phyloP scores from a whole-genome alignment of 2,329 filamentous ascomycete species.

The Aspergillus sp. region DNA sequence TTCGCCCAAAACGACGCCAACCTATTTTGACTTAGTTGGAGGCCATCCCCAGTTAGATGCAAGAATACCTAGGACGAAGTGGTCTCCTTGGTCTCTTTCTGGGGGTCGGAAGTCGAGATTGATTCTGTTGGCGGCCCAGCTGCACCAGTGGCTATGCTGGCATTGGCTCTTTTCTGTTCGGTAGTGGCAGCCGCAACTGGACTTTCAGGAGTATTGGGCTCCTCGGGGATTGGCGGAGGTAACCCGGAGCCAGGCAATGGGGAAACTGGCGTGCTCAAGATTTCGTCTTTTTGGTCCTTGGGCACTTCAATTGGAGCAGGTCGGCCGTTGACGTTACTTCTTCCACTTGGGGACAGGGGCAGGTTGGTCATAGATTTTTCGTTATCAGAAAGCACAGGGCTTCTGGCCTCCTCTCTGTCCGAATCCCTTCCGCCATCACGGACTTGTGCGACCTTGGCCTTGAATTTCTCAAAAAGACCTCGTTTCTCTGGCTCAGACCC shows the following conservation, averaged over 20 bases:
- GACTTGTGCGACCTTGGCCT: conserved; percentile 55
- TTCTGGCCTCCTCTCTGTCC: conserved; percentile 51
- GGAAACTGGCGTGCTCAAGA: conserved; percentile 20
- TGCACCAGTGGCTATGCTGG: neutral
- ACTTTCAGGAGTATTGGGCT: conserved; percentile 25
- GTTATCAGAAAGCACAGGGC: conserved; percentile 39
- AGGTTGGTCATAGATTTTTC: conserved; percentile 29
- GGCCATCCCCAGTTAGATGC: no score
- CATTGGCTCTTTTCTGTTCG: conserved; percentile 5
- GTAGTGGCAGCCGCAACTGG: conserved; percentile 6
- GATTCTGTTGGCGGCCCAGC: no score
- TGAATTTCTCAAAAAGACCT: conserved; percentile 60
- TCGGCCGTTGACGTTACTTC: conserved; percentile 15
- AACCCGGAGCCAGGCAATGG: conserved; percentile 25
- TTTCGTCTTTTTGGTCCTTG: conserved; percentile 18
- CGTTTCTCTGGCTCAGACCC: conserved; percentile 49
- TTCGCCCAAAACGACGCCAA: no score
- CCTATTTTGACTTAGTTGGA: no score
- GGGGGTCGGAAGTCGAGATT: no score
- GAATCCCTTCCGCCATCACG: conserved; percentile 53
- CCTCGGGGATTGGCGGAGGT: conserved; percentile 30
- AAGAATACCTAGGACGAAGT: no score
- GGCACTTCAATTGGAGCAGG: conserved; percentile 19
- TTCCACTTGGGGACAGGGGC: conserved; percentile 29
- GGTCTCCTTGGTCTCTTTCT: no score